These are phyloP conservation scores for Sporopachydermia cereana DNA, from an alignment of 1,139 yeast genomes.

Conservation along the genomic window DNA sequence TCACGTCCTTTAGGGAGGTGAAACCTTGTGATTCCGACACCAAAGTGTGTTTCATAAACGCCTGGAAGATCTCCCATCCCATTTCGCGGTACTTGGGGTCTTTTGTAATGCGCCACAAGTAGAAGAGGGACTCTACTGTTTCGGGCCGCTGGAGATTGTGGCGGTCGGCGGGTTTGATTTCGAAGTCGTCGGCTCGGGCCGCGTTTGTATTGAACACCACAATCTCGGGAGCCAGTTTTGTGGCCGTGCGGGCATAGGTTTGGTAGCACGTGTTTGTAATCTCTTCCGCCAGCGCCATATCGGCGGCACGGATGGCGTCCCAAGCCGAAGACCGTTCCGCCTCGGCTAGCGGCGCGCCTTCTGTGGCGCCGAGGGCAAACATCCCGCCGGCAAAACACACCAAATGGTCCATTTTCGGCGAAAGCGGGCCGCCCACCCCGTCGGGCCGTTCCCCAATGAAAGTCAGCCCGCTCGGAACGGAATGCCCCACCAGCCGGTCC, in stretches of 20 bases:
- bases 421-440: conserved; percentile 43
- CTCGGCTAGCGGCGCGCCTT: conserved; percentile 40
- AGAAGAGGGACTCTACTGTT: conserved; percentile 66
- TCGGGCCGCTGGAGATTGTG: conserved; percentile 77
- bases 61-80: conserved; percentile 65
- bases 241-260: conserved; percentile 53
- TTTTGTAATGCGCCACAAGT: conserved; percentile 56
- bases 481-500: conserved; percentile 40
- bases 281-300: conserved; percentile 52
- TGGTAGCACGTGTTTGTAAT: conserved; percentile 60
- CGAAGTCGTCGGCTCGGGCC: conserved; percentile 34
- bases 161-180: conserved; percentile 48
- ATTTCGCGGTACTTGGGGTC: conserved; percentile 63
- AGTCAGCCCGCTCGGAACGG: conserved; percentile 43
- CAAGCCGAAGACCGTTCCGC: conserved; percentile 31
- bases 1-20: conserved; percentile 49
- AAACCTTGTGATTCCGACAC: conserved; percentile 40
- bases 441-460: conserved; percentile 56
- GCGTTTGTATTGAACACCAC: conserved; percentile 46
- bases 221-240: conserved; percentile 68
- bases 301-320: conserved; percentile 30
- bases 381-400: conserved; percentile 76
- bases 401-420: conserved; percentile 67
- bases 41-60: conserved; percentile 43
- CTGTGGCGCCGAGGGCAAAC: conserved; percentile 65